Evolutionary conservation across 192 early-diverging fungal species (phyloP).

Genomic region (Lobosporangium transversale): DNA sequence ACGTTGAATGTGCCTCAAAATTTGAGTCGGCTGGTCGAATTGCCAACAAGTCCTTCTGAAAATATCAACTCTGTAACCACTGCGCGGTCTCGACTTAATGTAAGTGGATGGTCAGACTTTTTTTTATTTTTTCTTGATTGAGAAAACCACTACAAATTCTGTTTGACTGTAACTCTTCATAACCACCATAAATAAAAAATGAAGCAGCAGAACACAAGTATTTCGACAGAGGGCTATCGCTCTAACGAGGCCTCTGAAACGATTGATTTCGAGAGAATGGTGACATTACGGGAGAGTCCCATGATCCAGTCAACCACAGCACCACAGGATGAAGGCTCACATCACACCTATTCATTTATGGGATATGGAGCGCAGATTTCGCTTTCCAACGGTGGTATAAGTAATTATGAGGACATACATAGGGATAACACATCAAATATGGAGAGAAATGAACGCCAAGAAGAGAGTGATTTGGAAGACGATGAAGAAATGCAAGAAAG

Average conservation of each 20-base stretch:
- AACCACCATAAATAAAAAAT: too few species aligned
- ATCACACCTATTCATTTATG: not conserved
- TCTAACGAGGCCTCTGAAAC: too few species aligned
- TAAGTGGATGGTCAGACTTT: not conserved
- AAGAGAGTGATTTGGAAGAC: not conserved
- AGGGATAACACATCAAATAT: not conserved
- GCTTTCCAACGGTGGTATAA: not conserved
- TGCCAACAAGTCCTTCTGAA: not conserved
- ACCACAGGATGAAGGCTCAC: not conserved
- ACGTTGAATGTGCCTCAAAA: constrained; percentile 23
- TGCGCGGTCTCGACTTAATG: not conserved
- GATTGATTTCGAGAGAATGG: not conserved
- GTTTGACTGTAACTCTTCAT: too few species aligned
- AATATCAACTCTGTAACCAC: not conserved
- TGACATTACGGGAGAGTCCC: not conserved
- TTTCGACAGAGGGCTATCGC: too few species aligned
- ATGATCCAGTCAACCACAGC: not conserved
- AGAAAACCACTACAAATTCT: too few species aligned
- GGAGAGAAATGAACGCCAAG: too few species aligned
- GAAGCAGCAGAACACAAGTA: too few species aligned
- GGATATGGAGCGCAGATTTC: not conserved
- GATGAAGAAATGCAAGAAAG: not conserved
- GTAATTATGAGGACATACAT: constrained; percentile 8
- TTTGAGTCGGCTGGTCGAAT: constrained; percentile 15
- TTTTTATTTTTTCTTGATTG: not conserved